Percentiles rank a stretch among this genome's conserved stretches.
Conservation (phyloP, 306 rosid species). For the Morella rubra region DNA sequence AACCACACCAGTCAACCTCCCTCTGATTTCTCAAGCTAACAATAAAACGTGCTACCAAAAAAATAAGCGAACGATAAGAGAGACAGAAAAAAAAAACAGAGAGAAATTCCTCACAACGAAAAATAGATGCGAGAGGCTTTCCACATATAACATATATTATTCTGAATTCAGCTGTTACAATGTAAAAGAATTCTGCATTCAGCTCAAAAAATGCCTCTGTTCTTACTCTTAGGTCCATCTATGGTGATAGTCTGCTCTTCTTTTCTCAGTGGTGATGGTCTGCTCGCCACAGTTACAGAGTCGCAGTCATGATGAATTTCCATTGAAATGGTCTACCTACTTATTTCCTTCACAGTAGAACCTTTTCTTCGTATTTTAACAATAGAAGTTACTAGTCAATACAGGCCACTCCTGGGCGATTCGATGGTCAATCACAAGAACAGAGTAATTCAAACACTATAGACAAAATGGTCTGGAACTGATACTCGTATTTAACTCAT, state of each 20-base stretch:
- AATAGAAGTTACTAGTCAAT: not conserved
- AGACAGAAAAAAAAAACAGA: no score
- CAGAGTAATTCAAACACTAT: not conserved
- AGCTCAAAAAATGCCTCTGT: not conserved
- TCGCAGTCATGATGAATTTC: not conserved
- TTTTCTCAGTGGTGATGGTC: no score
- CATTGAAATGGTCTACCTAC: no score
- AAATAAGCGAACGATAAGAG: no score
- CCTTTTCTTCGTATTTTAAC: not conserved
- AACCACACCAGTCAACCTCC: no score
- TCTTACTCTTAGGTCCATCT: not conserved
- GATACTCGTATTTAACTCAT: not conserved
- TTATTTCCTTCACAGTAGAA: no score
- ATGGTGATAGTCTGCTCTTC: not conserved
- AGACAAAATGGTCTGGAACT: not conserved
- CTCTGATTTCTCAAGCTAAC: not conserved
- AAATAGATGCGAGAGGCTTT: no score
- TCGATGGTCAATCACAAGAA: not conserved
- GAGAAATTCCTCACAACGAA: no score
- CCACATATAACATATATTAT: no score
- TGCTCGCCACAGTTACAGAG: no score
- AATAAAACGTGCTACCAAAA: not conserved
- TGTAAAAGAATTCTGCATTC: no score
- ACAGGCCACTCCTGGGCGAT: not conserved
- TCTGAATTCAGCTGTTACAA: no score